Conservation (phyloP, 73 alveolate species). For the Tetrahymena borealis region DNA sequence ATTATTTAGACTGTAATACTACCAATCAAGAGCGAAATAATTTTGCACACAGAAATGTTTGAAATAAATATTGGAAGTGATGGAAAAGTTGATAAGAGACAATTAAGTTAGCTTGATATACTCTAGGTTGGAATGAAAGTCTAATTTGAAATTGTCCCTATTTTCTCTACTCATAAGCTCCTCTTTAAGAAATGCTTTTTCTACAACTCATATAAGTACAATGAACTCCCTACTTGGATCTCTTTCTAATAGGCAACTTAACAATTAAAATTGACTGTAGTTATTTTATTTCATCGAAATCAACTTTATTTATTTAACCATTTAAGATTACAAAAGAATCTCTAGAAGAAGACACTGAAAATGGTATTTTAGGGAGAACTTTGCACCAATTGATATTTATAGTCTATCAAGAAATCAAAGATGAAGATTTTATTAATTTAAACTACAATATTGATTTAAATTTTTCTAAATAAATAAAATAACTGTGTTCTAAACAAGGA, state of each 20-base stretch:
- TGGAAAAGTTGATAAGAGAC: neutral
- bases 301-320: neutral
- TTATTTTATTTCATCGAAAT: neutral
- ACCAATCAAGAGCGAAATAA: neutral
- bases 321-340: neutral
- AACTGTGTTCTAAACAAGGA: neutral
- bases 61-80: neutral
- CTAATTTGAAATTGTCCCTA: neutral
- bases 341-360: neutral
- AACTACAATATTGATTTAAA: neutral
- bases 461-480: neutral
- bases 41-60: neutral
- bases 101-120: neutral
- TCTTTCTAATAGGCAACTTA: neutral
- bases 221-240: neutral
- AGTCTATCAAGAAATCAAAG: neutral
- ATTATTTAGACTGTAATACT: neutral
- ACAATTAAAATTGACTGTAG: neutral
- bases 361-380: neutral
- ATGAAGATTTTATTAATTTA: neutral
- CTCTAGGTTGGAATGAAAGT: neutral
- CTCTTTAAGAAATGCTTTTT: neutral
- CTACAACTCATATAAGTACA: neutral
- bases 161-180: neutral
- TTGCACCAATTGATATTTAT: neutral